Conservation (phyloP, 306 rosid species). For the Gastrolobium bilobum region DNA sequence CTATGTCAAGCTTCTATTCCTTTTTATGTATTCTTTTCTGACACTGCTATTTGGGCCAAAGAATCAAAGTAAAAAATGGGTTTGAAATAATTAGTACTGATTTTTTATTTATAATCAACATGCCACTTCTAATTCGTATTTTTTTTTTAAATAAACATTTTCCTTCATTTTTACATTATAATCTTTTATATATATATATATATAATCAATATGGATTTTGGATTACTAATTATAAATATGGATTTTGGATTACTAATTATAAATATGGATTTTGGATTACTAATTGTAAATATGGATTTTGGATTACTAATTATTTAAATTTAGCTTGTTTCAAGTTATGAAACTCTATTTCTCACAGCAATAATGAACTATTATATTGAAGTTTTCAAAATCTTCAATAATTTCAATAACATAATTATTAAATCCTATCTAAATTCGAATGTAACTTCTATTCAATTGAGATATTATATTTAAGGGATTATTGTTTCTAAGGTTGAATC, state of each 20-base stretch:
- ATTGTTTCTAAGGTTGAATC: too few relatives aligned
- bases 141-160: background rate
- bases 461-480: background rate
- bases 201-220: background rate
- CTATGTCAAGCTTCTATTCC: constrained; percentile 43
- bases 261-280: background rate
- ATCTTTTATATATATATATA: too few relatives aligned
- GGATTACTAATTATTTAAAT: background rate
- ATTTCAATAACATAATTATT: constrained; percentile 33
- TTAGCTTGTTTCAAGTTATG: constrained; percentile 12
- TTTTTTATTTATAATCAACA: too few relatives aligned
- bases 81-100: background rate
- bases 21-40: constrained; percentile 31
- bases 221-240: background rate
- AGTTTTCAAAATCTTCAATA: background rate
- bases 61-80: background rate
- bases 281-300: background rate
- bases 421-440: constrained; percentile 3
- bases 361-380: background rate
- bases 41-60: background rate
- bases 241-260: background rate
- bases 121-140: background rate
- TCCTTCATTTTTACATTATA: too few relatives aligned
- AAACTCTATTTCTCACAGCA: background rate
- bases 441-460: constrained; percentile 13